Evolutionary conservation across 2,329 filamentous ascomycete species (phyloP).

Genomic region (Metarhizium guizhouense): DNA sequence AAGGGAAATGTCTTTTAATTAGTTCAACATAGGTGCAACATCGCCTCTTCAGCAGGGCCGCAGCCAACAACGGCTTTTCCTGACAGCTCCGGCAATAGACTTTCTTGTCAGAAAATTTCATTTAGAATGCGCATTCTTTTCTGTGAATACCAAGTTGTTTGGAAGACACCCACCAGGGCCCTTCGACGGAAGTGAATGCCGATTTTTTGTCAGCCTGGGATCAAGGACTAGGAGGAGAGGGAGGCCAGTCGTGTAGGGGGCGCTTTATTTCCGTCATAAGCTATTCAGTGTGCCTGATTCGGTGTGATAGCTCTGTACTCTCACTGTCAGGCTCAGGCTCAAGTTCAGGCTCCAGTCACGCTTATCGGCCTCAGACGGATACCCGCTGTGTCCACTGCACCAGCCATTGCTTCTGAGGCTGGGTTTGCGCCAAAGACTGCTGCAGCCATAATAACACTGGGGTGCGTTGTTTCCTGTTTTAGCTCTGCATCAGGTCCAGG

Average conservation of each 20-base stretch:
- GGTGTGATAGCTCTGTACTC: background rate
- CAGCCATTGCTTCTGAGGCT: too few species aligned
- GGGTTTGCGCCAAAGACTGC: too few species aligned
- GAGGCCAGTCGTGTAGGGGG: background rate
- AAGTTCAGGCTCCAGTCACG: background rate
- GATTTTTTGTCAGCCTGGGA: background rate
- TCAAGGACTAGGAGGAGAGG: background rate
- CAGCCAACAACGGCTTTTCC: background rate
- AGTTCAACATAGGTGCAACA: background rate
- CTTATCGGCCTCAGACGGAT: too few species aligned
- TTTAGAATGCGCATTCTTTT: too few species aligned
- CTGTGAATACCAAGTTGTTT: too few species aligned
- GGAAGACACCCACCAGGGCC: too few species aligned
- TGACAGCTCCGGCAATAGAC: background rate
- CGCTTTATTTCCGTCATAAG: background rate
- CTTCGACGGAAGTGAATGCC: background rate
- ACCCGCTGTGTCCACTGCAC: too few species aligned
- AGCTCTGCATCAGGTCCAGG: too few species aligned
- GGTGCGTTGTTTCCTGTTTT: too few species aligned
- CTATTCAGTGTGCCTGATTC: background rate
- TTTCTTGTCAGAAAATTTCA: background rate
- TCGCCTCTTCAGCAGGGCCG: background rate
- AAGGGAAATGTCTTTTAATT: background rate
- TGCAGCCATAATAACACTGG: too few species aligned
- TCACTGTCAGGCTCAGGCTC: background rate